Evolutionary conservation across 352 stramenopile species (phyloP).

Genomic region (Blastocystis sp.): DNA sequence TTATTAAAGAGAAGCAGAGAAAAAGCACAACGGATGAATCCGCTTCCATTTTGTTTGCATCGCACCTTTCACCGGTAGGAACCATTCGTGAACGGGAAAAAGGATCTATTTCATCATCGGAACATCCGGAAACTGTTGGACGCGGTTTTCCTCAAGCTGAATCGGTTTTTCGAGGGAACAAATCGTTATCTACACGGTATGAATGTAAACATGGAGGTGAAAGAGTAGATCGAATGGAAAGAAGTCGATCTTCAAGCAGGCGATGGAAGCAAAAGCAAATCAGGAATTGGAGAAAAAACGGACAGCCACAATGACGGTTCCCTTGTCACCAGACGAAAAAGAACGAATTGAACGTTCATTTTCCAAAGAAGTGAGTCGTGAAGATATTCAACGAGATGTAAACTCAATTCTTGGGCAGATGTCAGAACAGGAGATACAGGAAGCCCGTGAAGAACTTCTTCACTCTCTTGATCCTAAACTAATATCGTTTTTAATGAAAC

Average conservation of each 20-base stretch:
- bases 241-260: conserved; percentile 52
- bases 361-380: not conserved
- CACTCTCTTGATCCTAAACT: not conserved
- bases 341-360: not conserved
- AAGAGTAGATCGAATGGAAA: not conserved
- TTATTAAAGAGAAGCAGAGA: conserved; percentile 2
- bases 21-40: not conserved
- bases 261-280: not conserved
- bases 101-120: not conserved
- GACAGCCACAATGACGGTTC: not conserved
- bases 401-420: conserved; percentile 24
- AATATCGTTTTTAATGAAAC: conserved; percentile 45
- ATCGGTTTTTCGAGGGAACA: not conserved
- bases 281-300: not conserved
- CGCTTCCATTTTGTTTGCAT: not conserved
- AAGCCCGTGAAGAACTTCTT: not conserved
- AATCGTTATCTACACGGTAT: not conserved
- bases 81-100: not conserved
- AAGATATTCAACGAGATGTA: conserved; percentile 37
- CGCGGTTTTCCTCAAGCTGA: conserved; percentile 24
- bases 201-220: not conserved
- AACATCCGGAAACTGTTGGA: not conserved
- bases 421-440: conserved; percentile 21
- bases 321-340: not conserved
- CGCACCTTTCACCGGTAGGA: not conserved